Evolutionary conservation across 306 rosid genomes (phyloP).

Genomic region (Gleditsia sinensis): DNA sequence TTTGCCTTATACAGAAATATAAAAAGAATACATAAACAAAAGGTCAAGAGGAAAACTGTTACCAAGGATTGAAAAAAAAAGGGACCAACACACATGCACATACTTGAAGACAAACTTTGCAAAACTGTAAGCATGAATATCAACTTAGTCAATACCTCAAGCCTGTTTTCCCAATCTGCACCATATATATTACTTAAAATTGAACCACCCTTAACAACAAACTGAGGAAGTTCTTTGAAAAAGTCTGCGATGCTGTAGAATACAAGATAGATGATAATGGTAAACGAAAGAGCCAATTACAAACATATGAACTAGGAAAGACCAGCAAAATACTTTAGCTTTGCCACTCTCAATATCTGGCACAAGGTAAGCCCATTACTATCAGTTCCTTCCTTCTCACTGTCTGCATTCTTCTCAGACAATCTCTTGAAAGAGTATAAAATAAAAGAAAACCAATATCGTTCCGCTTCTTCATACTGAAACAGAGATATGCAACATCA

Average conservation of each 20-base stretch:
- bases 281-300: slow-evolving; percentile 26
- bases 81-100: background rate
- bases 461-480: slow-evolving; percentile 73
- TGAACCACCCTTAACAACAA: slow-evolving; percentile 84
- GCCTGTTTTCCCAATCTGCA: slow-evolving; percentile 90
- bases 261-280: slow-evolving; percentile 29
- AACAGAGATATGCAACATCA: background rate
- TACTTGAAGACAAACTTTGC: background rate
- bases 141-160: slow-evolving; percentile 61
- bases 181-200: slow-evolving; percentile 71
- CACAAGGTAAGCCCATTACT: slow-evolving; percentile 53
- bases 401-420: slow-evolving; percentile 38
- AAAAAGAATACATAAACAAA: slow-evolving; percentile 19
- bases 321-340: slow-evolving; percentile 66
- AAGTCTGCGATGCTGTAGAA: slow-evolving; percentile 77
- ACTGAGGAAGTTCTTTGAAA: slow-evolving; percentile 96
- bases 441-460: slow-evolving; percentile 64
- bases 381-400: slow-evolving; percentile 36
- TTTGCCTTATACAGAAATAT: slow-evolving; percentile 44
- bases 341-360: slow-evolving; percentile 78
- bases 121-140: slow-evolving; percentile 23
- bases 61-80: slow-evolving; percentile 16
- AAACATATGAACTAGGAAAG: slow-evolving; percentile 22
- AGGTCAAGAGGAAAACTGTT: background rate
- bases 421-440: slow-evolving; percentile 58